phyloP scores from a whole-genome alignment of 495 filamentous ascomycete genomes.

The Xylaria nigripes region DNA sequence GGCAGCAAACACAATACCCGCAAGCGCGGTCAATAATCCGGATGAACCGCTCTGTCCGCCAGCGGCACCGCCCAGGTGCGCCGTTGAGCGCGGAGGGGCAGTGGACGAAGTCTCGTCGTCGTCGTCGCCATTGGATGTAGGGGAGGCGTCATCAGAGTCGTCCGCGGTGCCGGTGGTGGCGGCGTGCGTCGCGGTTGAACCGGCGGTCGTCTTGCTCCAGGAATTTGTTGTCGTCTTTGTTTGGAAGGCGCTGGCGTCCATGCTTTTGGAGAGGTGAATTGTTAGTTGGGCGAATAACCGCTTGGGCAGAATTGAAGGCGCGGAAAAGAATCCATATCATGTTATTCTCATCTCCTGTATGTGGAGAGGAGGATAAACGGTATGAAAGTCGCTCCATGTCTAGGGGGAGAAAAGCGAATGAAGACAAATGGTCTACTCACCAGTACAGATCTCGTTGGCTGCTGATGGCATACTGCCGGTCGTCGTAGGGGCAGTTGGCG shows the following conservation, averaged over 20 bases:
- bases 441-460: conserved; percentile 37
- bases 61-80: background rate
- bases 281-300: too few relatives aligned
- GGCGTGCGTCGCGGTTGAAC: background rate
- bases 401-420: background rate
- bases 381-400: too few relatives aligned
- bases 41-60: background rate
- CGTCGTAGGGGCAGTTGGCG: conserved; percentile 43
- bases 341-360: too few relatives aligned
- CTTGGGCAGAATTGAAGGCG: too few relatives aligned
- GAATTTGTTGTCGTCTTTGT: conserved; percentile 16
- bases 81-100: background rate
- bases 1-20: conserved; percentile 5
- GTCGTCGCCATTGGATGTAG: background rate
- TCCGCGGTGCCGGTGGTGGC: background rate
- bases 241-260: conserved; percentile 29
- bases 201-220: background rate
- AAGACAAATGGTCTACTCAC: conserved; percentile 3
- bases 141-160: background rate
- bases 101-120: background rate
- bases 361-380: background rate
- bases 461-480: conserved; percentile 14
- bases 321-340: too few relatives aligned
- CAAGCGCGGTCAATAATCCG: conserved; percentile 3
- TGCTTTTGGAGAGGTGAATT: background rate